Evolutionary conservation across 768 basidiomycete species (phyloP).

Genomic region (Auricularia heimuer): DNA sequence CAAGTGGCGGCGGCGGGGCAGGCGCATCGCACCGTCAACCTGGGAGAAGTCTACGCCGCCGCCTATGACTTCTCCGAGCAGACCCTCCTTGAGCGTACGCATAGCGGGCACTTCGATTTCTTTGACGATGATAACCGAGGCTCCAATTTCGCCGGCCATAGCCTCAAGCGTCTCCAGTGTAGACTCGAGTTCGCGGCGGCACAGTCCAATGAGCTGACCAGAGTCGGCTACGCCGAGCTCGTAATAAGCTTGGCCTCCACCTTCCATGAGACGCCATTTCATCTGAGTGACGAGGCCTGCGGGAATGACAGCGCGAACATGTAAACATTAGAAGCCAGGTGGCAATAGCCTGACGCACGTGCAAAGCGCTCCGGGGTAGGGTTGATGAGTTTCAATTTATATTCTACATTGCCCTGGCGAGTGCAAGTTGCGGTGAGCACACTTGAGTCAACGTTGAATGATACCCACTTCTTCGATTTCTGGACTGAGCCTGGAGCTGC

Average conservation of each 20-base stretch:
- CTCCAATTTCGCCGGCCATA: conserved; percentile 93
- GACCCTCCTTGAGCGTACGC: conserved; percentile 1
- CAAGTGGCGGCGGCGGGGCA: conserved; percentile 9
- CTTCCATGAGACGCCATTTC: conserved; percentile 87
- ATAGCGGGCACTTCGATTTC: conserved; percentile 66
- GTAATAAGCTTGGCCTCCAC: conserved; percentile 75
- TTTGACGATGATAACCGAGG: conserved; percentile 83
- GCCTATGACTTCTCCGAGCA: conserved; percentile 11
- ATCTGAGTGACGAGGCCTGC: conserved; percentile 74
- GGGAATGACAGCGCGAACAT: conserved; percentile 20
- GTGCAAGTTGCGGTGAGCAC: not conserved
- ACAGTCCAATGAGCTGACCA: conserved; percentile 76
- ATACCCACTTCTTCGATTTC: conserved; percentile 54
- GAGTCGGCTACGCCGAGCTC: conserved; percentile 81
- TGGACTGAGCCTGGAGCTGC: conserved; percentile 29
- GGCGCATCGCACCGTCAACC: conserved; percentile 21
- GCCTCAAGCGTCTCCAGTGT: conserved; percentile 80
- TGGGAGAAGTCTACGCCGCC: conserved; percentile 30
- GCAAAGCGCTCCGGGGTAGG: conserved; percentile 69
- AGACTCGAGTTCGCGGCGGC: conserved; percentile 60
- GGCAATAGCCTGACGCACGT: conserved; percentile 20
- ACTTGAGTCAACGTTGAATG: not conserved
- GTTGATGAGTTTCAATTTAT: conserved; percentile 82
- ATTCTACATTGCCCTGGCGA: conserved; percentile 77
- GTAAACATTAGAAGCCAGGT: conserved; percentile 12